Evolutionary conservation across 176 grass and related monocot species (phyloP).

Genomic region (Cenchrus purpureus): DNA sequence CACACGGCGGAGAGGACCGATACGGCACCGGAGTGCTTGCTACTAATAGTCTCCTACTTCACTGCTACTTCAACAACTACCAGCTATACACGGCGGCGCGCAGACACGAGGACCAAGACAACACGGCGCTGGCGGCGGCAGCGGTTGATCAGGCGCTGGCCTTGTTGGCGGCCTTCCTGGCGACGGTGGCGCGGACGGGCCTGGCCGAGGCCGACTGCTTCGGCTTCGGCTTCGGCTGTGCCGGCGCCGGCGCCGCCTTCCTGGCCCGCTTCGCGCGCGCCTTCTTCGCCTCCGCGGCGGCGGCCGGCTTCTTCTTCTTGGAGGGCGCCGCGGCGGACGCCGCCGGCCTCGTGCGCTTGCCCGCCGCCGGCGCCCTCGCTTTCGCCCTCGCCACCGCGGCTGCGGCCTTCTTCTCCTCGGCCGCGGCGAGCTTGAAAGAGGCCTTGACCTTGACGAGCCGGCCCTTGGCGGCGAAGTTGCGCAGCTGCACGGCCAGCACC

Average conservation of each 20-base stretch:
- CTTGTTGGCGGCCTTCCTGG: constrained; percentile 61
- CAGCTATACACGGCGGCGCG: background rate
- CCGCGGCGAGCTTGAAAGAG: constrained; percentile 68
- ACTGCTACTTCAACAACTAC: background rate
- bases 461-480: constrained; percentile 73
- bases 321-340: background rate
- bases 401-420: constrained; percentile 36
- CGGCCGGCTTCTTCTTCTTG: constrained; percentile 41
- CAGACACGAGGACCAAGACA: background rate
- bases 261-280: constrained; percentile 61
- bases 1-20: background rate
- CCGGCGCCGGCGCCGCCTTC: constrained; percentile 50
- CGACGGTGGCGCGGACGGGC: constrained; percentile 46
- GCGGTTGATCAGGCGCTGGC: constrained; percentile 50
- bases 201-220: constrained; percentile 59
- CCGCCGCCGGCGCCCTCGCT: background rate
- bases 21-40: too few relatives aligned
- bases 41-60: too few relatives aligned
- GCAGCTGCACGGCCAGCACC: constrained; percentile 80
- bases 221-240: constrained; percentile 53
- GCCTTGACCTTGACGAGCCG: constrained; percentile 81
- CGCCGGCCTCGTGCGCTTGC: constrained; percentile 51
- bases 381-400: background rate
- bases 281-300: constrained; percentile 48
- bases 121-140: background rate